Percentiles rank a stretch among this genome's conserved stretches.
phyloP scores from a whole-genome alignment of 106 monocot species.

The Dendrobium nobile region DNA sequence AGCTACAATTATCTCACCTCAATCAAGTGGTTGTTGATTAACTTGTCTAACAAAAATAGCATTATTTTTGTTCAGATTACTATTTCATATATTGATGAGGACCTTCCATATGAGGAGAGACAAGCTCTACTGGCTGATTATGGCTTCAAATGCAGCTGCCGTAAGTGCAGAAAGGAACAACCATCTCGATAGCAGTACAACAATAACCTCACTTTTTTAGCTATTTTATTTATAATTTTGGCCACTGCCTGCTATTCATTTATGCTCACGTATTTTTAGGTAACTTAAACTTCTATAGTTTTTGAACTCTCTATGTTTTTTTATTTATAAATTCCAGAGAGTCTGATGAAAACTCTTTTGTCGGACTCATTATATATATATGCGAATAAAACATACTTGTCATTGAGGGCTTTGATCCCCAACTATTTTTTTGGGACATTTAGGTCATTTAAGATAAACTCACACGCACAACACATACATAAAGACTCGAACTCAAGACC shows the following conservation, averaged over 20 bases:
- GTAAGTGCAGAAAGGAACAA: slow-evolving; percentile 53
- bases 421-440: no score
- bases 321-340: background rate
- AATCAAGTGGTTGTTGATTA: background rate
- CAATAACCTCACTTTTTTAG: background rate
- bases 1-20: background rate
- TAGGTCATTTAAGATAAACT: no score
- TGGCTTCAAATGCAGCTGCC: slow-evolving; percentile 79
- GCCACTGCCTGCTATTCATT: background rate
- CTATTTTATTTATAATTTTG: background rate
- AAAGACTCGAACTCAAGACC: no score
- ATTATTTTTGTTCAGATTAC: slow-evolving; percentile 46
- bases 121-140: slow-evolving; percentile 74
- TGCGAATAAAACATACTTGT: no score
- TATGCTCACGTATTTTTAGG: no score
- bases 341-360: background rate
- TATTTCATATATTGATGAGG: slow-evolving; percentile 89
- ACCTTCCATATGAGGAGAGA: slow-evolving; percentile 73
- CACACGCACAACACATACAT: no score
- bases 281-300: no score
- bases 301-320: background rate
- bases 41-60: background rate
- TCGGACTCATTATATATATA: no score
- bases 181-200: background rate
- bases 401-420: no score